Evolutionary conservation across 306 rosid genomes (phyloP).

Genomic region (Cucumis hystrix): DNA sequence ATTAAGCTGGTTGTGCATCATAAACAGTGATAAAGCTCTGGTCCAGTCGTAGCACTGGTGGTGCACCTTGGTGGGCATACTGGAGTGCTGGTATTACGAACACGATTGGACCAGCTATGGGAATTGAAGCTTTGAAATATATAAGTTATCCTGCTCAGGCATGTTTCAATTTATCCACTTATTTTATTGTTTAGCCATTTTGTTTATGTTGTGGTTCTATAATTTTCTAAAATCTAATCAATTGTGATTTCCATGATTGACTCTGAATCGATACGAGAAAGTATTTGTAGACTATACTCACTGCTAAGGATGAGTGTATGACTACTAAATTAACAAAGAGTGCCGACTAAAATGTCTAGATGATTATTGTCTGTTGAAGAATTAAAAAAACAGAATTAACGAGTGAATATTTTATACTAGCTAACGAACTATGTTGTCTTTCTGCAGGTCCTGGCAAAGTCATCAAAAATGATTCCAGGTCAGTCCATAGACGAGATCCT

Average conservation of each 20-base stretch:
- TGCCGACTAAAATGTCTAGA: background rate
- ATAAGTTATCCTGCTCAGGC: conserved; percentile 98
- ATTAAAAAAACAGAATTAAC: background rate
- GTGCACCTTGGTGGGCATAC: conserved; percentile 85
- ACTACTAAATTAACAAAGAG: background rate
- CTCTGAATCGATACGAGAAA: background rate
- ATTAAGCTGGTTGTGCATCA: background rate
- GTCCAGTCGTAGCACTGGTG: conserved; percentile 44
- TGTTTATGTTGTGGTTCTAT: background rate
- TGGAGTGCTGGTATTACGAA: conserved; percentile 99
- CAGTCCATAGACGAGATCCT: conserved; percentile 11
- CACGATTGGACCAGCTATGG: conserved; percentile 99
- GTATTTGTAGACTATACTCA: background rate
- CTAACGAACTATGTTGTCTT: conserved; percentile 1
- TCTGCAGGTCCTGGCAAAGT: conserved; percentile 90
- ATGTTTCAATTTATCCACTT: background rate
- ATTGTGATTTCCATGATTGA: background rate
- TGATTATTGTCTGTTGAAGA: background rate
- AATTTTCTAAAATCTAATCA: background rate
- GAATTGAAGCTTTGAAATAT: conserved; percentile 92
- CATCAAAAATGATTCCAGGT: conserved; percentile 99
- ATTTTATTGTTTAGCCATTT: background rate
- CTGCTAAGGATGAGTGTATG: background rate
- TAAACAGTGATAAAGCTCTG: conserved; percentile 72
- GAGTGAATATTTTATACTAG: background rate